These are phyloP conservation scores for Fraxinus pennsylvanica DNA, from an alignment of 257 asterid species.

Conservation along the genomic window DNA sequence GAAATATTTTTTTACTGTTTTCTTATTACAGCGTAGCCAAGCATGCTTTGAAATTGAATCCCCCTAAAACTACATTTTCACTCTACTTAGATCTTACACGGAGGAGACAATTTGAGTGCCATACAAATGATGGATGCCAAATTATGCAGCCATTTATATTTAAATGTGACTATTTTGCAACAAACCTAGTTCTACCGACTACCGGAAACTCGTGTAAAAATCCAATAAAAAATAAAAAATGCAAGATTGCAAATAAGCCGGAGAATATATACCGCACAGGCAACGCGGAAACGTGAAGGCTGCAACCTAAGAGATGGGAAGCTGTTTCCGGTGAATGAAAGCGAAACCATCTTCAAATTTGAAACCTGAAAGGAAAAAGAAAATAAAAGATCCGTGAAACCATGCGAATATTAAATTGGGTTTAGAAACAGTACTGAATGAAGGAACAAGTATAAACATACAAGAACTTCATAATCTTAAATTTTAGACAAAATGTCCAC, in stretches of 20 bases:
- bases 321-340: slow-evolving; percentile 34
- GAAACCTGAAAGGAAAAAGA: slow-evolving; percentile 14
- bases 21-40: too few relatives aligned
- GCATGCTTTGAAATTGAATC: too few relatives aligned
- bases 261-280: slow-evolving; percentile 34
- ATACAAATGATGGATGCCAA: too few relatives aligned
- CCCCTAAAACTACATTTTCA: too few relatives aligned
- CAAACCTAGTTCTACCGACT: not conserved
- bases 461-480: not conserved
- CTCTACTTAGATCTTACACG: too few relatives aligned
- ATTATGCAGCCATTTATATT: too few relatives aligned
- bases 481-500: not conserved
- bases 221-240: not conserved
- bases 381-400: not conserved
- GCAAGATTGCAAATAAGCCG: not conserved
- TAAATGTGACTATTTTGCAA: not conserved
- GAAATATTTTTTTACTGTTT: too few relatives aligned
- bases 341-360: slow-evolving; percentile 31
- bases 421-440: not conserved
- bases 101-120: too few relatives aligned
- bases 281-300: slow-evolving; percentile 40
- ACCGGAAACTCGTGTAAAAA: not conserved
- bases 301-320: slow-evolving; percentile 38
- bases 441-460: not conserved
- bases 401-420: not conserved